phyloP scores from a whole-genome alignment of 2,329 filamentous ascomycete genomes.

The Neonectria sp. region DNA sequence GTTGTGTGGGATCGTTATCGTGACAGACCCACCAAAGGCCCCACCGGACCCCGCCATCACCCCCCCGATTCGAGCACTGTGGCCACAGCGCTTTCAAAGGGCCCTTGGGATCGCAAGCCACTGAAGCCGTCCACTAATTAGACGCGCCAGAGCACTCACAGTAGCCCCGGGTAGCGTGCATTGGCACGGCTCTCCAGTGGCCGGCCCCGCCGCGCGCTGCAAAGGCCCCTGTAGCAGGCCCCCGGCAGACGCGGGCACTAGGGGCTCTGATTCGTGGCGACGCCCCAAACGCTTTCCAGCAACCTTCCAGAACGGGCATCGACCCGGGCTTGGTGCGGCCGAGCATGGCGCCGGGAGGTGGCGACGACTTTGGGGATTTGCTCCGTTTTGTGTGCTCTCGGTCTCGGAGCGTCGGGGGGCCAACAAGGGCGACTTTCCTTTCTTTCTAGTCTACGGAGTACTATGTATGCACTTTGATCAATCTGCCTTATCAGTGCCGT shows the following conservation, averaged over 20 bases:
- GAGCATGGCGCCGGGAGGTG: constrained; percentile 40
- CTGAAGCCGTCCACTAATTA: constrained; percentile 2
- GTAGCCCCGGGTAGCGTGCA: constrained; percentile 33
- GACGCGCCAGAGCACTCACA: not conserved
- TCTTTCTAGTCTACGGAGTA: too few relatives aligned
- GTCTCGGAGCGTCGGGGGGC: not conserved
- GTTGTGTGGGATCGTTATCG: not conserved
- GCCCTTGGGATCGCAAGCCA: not conserved
- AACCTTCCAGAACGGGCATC: constrained; percentile 47
- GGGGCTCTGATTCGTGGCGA: constrained; percentile 16
- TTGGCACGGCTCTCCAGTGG: constrained; percentile 14
- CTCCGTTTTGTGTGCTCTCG: not conserved
- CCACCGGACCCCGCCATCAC: not conserved
- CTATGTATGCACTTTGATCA: too few relatives aligned
- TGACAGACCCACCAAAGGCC: not conserved
- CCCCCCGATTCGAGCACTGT: constrained; percentile 2
- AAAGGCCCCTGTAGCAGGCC: not conserved
- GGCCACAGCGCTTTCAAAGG: constrained; percentile 9
- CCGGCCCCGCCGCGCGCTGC: too few relatives aligned
- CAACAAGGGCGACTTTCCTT: too few relatives aligned
- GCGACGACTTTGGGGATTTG: constrained; percentile 6
- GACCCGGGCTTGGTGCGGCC: constrained; percentile 32
- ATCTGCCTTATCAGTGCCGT: not conserved
- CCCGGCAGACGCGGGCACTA: constrained; percentile 17
- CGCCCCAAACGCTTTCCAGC: constrained; percentile 44